Conservation (phyloP, 2,329 filamentous ascomycete species). For the Trichoderma semiorbis region DNA sequence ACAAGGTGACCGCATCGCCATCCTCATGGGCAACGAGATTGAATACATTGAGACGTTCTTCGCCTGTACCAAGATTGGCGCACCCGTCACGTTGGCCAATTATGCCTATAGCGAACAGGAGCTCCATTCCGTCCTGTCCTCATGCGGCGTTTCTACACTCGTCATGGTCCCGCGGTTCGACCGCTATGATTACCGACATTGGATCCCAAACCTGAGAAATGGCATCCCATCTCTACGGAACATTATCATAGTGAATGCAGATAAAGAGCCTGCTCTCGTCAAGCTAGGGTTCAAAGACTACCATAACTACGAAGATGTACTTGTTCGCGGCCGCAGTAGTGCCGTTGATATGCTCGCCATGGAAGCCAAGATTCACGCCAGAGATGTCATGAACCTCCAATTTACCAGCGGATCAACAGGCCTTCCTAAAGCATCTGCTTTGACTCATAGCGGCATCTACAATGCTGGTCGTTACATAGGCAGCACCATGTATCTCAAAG, state of each 20-base stretch:
- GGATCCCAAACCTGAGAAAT: neutral
- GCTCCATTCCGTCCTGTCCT: neutral
- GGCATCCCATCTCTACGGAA: neutral
- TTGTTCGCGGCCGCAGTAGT: neutral
- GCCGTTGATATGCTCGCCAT: neutral
- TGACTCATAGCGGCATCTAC: conserved; percentile 11
- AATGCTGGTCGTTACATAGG: conserved; percentile 4
- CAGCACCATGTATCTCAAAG: neutral
- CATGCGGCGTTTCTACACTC: neutral
- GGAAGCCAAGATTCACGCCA: neutral
- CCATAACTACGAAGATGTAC: neutral
- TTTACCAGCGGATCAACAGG: conserved; percentile 7
- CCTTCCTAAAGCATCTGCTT: neutral
- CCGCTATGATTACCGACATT: neutral
- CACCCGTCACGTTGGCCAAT: neutral
- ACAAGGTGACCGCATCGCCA: neutral
- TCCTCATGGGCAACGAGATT: conserved; percentile 12
- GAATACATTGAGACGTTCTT: conserved; percentile 1
- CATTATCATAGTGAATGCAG: neutral
- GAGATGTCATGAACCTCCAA: conserved; percentile 3
- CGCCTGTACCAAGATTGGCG: neutral
- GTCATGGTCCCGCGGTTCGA: conserved; percentile 1
- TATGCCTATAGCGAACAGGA: neutral
- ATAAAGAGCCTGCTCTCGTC: neutral
- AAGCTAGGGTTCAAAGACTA: neutral